Percentiles rank a stretch among this genome's conserved stretches.
Conservation (phyloP, 1,139 yeast genomes). For the Oligophagozyma castellii region DNA sequence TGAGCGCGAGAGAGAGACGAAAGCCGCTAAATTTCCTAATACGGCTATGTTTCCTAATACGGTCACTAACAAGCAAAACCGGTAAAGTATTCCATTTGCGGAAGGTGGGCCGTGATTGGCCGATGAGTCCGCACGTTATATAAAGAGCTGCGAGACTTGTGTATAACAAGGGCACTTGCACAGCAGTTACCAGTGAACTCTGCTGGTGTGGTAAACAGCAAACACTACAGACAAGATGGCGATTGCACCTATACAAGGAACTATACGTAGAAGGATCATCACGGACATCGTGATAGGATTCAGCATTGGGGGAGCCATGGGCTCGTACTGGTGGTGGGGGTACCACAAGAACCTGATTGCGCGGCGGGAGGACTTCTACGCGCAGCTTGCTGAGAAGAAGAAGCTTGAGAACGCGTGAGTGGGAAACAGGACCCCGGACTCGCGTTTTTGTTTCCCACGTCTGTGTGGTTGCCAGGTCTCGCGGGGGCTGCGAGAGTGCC, state of each 20-base stretch:
- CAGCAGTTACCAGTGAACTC: no score
- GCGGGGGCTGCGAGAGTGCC: not conserved
- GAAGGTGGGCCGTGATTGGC: no score
- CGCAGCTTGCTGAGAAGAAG: slow-evolving; percentile 57
- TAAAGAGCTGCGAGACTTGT: no score
- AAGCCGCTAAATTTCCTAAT: no score
- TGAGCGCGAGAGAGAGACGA: no score
- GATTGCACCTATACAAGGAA: slow-evolving; percentile 82
- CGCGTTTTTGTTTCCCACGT: not conserved
- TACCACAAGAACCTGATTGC: slow-evolving; percentile 60
- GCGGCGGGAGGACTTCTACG: slow-evolving; percentile 78
- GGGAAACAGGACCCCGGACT: no score
- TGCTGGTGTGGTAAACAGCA: no score
- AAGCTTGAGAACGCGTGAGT: slow-evolving; percentile 34
- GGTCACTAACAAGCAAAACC: no score
- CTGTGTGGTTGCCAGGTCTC: not conserved
- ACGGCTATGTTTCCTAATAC: no score
- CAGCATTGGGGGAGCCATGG: slow-evolving; percentile 39
- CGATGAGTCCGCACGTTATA: no score
- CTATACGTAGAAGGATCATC: slow-evolving; percentile 68
- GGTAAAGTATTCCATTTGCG: no score
- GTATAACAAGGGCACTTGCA: no score
- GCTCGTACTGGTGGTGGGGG: slow-evolving; percentile 59
- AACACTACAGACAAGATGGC: slow-evolving; percentile 25
- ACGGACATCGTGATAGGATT: slow-evolving; percentile 65